A percentile compares a stretch with the other conserved stretches of the same genome.
Conservation (phyloP, 805 yeast genomes). For the Wickerhamomyces chambardii region DNA sequence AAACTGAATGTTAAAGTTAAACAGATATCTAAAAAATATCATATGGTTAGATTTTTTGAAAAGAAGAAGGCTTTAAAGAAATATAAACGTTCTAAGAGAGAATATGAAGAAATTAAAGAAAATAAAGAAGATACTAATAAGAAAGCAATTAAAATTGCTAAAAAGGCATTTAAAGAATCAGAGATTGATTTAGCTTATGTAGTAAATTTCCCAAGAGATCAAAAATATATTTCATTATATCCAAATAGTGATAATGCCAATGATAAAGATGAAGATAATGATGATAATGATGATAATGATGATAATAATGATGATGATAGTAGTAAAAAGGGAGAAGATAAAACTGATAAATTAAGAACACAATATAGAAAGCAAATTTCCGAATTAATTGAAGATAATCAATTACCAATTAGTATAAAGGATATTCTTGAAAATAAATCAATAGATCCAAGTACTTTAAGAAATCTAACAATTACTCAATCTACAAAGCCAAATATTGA, state of each 20-base stretch:
- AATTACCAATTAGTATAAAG: conserved; percentile 48
- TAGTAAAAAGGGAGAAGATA: conserved; percentile 25
- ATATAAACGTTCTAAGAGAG: conserved; percentile 39
- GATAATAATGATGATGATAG: conserved; percentile 12
- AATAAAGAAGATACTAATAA: conserved; percentile 17
- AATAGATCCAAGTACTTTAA: conserved; percentile 15
- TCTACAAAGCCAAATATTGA: no score
- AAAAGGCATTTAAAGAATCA: conserved; percentile 42
- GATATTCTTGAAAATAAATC: conserved; percentile 28
- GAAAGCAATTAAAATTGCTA: conserved; percentile 28
- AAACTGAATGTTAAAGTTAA: conserved; percentile 35
- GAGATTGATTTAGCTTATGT: conserved; percentile 71
- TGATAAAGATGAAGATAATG: conserved; percentile 19
- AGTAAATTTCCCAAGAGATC: conserved; percentile 66
- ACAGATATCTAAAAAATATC: conserved; percentile 64
- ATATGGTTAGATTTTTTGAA: conserved; percentile 90
- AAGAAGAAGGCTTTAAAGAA: conserved; percentile 73
- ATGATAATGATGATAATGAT: conserved; percentile 17
- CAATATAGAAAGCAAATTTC: conserved; percentile 46
- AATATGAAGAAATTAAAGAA: conserved; percentile 16
- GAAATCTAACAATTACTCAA: no score
- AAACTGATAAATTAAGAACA: conserved; percentile 33
- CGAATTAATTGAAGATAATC: conserved; percentile 39
- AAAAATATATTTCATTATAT: conserved; percentile 73
- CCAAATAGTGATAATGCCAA: conserved; percentile 34